Conservation (phyloP, 2,329 filamentous ascomycete genomes). For the Aspergillus clavatus region DNA sequence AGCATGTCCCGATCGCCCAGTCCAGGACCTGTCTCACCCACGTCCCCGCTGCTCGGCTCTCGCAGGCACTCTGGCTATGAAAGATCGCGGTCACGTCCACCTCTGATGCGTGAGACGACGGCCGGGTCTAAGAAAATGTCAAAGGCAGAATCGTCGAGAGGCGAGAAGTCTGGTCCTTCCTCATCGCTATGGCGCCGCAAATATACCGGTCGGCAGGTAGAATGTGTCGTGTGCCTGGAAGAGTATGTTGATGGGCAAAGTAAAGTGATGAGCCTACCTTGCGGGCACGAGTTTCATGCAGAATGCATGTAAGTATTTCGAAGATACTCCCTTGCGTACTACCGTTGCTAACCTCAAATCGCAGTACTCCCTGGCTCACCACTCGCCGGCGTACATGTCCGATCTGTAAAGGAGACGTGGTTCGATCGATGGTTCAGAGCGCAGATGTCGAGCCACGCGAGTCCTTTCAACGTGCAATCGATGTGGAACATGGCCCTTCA, state of each 20-base stretch:
- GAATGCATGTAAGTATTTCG: constrained; percentile 85
- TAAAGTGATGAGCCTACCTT: constrained; percentile 92
- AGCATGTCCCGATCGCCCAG: constrained; percentile 57
- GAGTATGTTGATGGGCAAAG: constrained; percentile 95
- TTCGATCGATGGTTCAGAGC: constrained; percentile 55
- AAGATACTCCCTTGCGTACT: neutral
- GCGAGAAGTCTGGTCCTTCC: constrained; percentile 45
- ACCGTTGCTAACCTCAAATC: constrained; percentile 16
- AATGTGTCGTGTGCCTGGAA: constrained; percentile 94
- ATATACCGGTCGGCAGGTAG: constrained; percentile 64
- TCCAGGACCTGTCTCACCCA: constrained; percentile 62
- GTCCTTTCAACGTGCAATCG: constrained; percentile 36
- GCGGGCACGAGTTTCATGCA: constrained; percentile 94
- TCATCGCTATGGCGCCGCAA: constrained; percentile 47
- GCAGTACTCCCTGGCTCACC: constrained; percentile 90
- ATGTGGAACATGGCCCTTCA: constrained; percentile 42
- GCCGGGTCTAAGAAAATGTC: constrained; percentile 15
- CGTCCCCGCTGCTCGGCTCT: constrained; percentile 66
- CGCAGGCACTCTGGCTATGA: constrained; percentile 26
- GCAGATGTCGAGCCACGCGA: constrained; percentile 17
- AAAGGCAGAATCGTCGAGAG: constrained; percentile 23
- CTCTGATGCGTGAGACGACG: constrained; percentile 33
- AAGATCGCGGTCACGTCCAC: constrained; percentile 35
- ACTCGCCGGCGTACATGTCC: constrained; percentile 94
- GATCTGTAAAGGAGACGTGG: constrained; percentile 97